Conservation (phyloP, 164 flowering plant species). For the Tinospora cordifolia region DNA sequence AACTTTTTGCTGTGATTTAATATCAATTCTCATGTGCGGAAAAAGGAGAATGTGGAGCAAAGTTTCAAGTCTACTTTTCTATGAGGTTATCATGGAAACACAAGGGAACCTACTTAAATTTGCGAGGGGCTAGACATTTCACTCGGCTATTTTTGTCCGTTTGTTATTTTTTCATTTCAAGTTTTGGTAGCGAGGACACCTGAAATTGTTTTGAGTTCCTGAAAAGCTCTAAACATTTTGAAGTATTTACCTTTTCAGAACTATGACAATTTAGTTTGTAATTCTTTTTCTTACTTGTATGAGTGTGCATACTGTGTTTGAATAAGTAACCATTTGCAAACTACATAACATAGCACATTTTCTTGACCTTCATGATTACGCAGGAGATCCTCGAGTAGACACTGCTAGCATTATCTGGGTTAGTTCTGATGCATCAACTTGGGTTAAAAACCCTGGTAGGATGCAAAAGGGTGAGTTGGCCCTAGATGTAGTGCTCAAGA, state of each 20-base stretch:
- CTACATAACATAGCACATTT: background rate
- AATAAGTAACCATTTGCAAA: background rate
- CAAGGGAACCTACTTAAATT: too few species aligned
- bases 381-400: constrained; percentile 73
- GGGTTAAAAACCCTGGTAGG: constrained; percentile 46
- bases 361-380: background rate
- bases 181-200: background rate
- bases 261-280: background rate
- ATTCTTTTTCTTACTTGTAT: background rate
- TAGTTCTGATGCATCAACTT: constrained; percentile 48
- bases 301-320: background rate
- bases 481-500: constrained; percentile 65
- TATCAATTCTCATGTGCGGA: too few species aligned
- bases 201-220: background rate
- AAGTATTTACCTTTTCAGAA: background rate
- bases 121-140: too few species aligned
- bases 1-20: too few species aligned
- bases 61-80: too few species aligned
- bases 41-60: too few species aligned
- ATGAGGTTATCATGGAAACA: too few species aligned
- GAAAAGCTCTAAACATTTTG: background rate
- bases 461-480: constrained; percentile 64
- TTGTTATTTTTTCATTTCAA: background rate
- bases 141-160: background rate
- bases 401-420: constrained; percentile 64